phyloP scores from a whole-genome alignment of 78 protist species.

The Planoprotostelium fungivorum region DNA sequence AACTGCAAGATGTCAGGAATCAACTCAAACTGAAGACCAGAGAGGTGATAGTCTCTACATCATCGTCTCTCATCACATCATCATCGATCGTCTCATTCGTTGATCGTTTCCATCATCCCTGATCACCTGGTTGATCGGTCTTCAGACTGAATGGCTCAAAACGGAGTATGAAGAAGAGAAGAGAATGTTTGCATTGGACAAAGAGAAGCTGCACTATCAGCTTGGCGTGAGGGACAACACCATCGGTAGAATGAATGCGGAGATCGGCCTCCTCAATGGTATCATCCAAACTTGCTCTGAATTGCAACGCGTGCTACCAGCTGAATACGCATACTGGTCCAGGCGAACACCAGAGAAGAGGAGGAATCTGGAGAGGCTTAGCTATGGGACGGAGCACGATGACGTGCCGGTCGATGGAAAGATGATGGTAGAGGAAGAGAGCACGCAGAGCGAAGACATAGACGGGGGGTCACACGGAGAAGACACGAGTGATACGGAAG shows the following conservation, averaged over 20 bases:
- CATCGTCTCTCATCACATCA: too few relatives aligned
- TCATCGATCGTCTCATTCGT: too few relatives aligned
- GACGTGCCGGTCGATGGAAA: background rate
- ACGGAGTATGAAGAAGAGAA: background rate
- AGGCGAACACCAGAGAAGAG: too few relatives aligned
- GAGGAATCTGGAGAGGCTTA: too few relatives aligned
- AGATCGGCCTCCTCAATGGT: background rate
- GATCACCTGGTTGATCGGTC: background rate
- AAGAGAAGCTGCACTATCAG: background rate
- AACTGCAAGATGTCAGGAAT: background rate
- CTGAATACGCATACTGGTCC: background rate
- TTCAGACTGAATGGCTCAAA: background rate
- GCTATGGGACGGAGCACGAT: too few relatives aligned
- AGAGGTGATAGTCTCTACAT: background rate
- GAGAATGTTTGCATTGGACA: background rate
- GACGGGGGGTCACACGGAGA: too few relatives aligned
- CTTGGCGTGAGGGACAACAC: background rate
- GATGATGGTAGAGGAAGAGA: background rate
- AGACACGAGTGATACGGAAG: background rate
- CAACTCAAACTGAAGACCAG: background rate
- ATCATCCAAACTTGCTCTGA: background rate
- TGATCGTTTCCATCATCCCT: too few relatives aligned
- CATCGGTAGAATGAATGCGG: background rate
- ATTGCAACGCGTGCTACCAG: background rate
- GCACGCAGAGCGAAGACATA: background rate